These are phyloP conservation scores for Quercus aquifolioides DNA, from an alignment of 306 rosid genomes.

Conservation along the genomic window DNA sequence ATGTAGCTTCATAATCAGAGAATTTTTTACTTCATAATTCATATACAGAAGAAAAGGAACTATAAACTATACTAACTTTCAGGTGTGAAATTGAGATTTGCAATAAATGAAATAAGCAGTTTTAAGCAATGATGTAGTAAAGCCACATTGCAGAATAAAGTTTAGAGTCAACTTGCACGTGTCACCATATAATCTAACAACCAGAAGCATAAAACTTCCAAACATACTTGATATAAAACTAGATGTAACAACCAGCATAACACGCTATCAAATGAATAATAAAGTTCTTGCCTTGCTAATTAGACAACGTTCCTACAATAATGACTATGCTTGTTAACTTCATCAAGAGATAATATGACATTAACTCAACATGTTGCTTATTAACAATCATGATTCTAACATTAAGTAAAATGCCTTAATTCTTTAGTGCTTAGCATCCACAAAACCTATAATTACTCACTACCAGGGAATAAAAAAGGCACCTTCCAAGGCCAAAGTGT, in stretches of 20 bases:
- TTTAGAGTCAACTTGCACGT: background rate
- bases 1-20: background rate
- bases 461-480: background rate
- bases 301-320: background rate
- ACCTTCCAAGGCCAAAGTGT: constrained; percentile 99
- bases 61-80: background rate
- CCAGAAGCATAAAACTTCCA: background rate
- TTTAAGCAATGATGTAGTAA: background rate
- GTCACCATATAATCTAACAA: background rate
- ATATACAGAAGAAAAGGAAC: background rate
- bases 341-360: background rate
- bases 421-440: background rate
- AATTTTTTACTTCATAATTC: background rate
- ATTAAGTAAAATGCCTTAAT: background rate
- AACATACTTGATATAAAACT: too few species aligned
- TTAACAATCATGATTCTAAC: background rate
- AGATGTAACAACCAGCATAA: background rate
- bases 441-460: background rate
- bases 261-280: background rate
- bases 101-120: background rate
- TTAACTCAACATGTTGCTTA: background rate
- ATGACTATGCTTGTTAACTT: background rate
- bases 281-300: background rate
- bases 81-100: background rate
- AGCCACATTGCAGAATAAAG: background rate